Conservation (phyloP, 176 grass and related monocot genomes). For the Olyra latifolia region DNA sequence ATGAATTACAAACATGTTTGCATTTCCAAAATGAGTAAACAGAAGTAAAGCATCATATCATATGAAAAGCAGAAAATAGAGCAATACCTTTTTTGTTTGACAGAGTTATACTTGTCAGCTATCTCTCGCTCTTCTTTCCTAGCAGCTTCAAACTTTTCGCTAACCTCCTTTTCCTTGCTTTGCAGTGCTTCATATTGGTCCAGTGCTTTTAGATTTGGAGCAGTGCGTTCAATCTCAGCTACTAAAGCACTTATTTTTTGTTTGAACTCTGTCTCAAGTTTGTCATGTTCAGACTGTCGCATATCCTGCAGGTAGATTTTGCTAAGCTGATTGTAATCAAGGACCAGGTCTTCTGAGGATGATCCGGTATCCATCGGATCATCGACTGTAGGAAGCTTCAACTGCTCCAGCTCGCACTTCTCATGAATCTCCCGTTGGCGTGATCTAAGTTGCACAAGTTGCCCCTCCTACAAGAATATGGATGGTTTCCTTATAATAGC, state of each 20-base stretch:
- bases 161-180: slow-evolving; percentile 87
- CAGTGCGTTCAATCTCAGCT: slow-evolving; percentile 85
- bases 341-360: slow-evolving; percentile 40
- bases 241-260: slow-evolving; percentile 58
- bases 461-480: slow-evolving; percentile 61
- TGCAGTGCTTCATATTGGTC: slow-evolving; percentile 93
- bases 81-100: slow-evolving; percentile 78
- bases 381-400: slow-evolving; percentile 77
- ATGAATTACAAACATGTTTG: slow-evolving; percentile 5
- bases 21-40: slow-evolving; percentile 8
- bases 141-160: slow-evolving; percentile 84
- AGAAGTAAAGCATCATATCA: background rate
- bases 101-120: slow-evolving; percentile 77
- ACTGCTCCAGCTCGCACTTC: slow-evolving; percentile 85
- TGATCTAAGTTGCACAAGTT: slow-evolving; percentile 62
- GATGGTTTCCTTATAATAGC: slow-evolving; percentile 30
- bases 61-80: slow-evolving; percentile 22
- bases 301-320: slow-evolving; percentile 64
- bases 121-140: slow-evolving; percentile 95
- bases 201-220: slow-evolving; percentile 92
- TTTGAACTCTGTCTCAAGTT: slow-evolving; percentile 88
- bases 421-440: slow-evolving; percentile 70
- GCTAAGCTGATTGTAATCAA: slow-evolving; percentile 83
- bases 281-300: slow-evolving; percentile 70
- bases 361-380: slow-evolving; percentile 80